Percentiles rank a stretch among this genome's conserved stretches.
Evolutionary conservation across 2,329 filamentous ascomycete genomes (phyloP).

Genomic region (Calonectria hawksworthii): DNA sequence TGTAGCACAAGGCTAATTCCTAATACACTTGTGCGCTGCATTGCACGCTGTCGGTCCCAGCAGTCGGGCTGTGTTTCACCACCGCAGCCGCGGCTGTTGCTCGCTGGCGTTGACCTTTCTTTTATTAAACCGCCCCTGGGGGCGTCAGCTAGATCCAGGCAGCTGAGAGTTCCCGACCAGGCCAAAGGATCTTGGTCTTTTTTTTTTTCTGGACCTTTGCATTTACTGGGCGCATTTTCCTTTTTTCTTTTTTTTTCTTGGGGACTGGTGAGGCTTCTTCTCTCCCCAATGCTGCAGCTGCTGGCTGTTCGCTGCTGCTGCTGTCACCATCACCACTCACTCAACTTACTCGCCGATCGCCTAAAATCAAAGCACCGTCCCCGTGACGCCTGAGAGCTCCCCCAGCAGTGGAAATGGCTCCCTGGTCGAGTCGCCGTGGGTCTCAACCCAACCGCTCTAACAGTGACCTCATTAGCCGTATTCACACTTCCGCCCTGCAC

Average conservation of each 20-base stretch:
- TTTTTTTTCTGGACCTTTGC: background rate
- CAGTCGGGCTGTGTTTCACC: conserved; percentile 26
- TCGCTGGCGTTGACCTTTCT: conserved; percentile 10
- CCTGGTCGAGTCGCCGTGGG: conserved; percentile 48
- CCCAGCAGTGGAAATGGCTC: conserved; percentile 49
- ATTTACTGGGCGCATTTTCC: background rate
- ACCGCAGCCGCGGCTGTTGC: conserved; percentile 21
- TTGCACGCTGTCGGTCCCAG: conserved; percentile 5
- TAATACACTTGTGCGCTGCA: background rate
- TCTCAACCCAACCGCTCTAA: conserved; percentile 45
- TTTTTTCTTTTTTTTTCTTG: background rate
- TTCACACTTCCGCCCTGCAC: conserved; percentile 53
- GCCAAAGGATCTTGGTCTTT: background rate
- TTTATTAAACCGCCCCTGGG: conserved; percentile 17
- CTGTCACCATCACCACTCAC: conserved; percentile 24
- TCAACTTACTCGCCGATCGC: conserved; percentile 17
- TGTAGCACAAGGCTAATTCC: conserved; percentile 12
- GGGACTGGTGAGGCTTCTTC: background rate
- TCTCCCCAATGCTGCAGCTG: conserved; percentile 14
- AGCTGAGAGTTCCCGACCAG: conserved; percentile 4
- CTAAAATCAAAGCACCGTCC: conserved; percentile 21
- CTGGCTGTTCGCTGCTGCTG: conserved; percentile 13
- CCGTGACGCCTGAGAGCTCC: conserved; percentile 25
- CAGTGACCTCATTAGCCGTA: conserved; percentile 52
- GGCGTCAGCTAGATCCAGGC: conserved; percentile 20